Conservation (phyloP, 2,329 filamentous ascomycete genomes). For the Teratosphaeria nubilosa region DNA sequence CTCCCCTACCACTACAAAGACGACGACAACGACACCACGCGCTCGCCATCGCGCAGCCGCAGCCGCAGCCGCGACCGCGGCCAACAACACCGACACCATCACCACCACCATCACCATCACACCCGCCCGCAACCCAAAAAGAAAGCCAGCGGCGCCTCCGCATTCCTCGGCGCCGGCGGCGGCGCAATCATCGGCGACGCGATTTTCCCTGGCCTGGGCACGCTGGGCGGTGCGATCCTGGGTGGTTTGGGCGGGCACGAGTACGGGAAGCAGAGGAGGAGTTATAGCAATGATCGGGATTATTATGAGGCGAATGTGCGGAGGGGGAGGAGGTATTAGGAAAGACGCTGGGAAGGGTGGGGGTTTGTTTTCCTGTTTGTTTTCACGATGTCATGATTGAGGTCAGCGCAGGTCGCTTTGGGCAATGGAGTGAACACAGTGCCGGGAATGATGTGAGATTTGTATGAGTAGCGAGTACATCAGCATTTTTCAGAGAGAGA, state of each 20-base stretch:
- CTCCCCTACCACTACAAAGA: slow-evolving; percentile 5
- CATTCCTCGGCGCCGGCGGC: slow-evolving; percentile 36
- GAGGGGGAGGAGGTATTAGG: not conserved
- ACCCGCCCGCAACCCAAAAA: slow-evolving; percentile 10
- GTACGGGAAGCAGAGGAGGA: slow-evolving; percentile 26
- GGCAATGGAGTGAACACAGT: not conserved
- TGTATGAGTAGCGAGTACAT: no score
- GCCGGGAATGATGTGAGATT: no score
- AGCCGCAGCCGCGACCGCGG: slow-evolving; percentile 10
- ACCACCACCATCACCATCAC: slow-evolving; percentile 12
- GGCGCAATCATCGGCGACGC: slow-evolving; percentile 35
- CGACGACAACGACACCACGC: slow-evolving; percentile 4
- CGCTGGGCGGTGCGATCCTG: slow-evolving; percentile 28
- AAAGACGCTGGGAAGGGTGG: not conserved
- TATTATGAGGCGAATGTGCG: slow-evolving; percentile 2
- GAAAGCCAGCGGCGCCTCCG: slow-evolving; percentile 22
- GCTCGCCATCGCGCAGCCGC: slow-evolving; percentile 12
- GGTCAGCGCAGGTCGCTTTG: not conserved
- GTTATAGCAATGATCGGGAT: slow-evolving; percentile 10
- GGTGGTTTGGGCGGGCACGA: slow-evolving; percentile 35
- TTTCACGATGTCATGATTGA: not conserved
- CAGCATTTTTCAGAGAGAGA: no score
- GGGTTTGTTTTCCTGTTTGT: not conserved
- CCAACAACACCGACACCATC: slow-evolving; percentile 13
- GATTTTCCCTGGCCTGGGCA: slow-evolving; percentile 36